Base-by-base conservation (phyloP, 306 rosid species). In the Inga leiocalycina region DNA sequence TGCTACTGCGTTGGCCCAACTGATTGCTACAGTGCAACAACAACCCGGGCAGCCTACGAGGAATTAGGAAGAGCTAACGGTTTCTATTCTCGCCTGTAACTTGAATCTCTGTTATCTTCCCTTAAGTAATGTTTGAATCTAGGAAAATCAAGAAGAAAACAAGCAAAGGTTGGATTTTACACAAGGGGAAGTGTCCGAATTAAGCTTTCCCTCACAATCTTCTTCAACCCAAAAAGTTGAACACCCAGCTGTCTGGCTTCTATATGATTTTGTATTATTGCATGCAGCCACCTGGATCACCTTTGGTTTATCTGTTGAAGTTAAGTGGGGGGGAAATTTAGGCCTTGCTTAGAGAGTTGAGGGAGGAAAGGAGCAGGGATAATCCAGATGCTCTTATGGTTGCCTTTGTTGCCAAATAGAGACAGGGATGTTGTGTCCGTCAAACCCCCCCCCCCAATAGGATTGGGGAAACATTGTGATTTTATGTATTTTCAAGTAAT, bases 1-100 rank as follows among this genome's bases (percentile, higher is more conserved):
- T 80, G 97, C 97, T 73, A 87, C 88, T 41, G 91, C 92, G 1
- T 84, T 96, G 85, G 93, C 94, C 78, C 97, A 94, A 62, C 82
- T 96, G 24, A 91, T 96, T 82, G 92, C 93, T 14, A 86, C 97
- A 2, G 94, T 86, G 56, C 98, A 91, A 24, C 86, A 90, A 24
- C 86, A 89, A 24, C 85, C 96, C 1, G 93, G 87, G 51, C 98
- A 91, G 83, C 41, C 89, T 43, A 83, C 51, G 70, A 87, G 98
- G 86, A 91, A 72, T 73, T 92, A 91, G 91, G 82, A 59, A 59
- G 71, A 39, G 49, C 51, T 49, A 62, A 74, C 32, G 39, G 51
- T 37, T 61, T 76, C 59, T 11, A 7, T 43, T 74, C 39, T 78
- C 32, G 16, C 64, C 75, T 57, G 24, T 64, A 43, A 10, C 80